phyloP scores from a whole-genome alignment of 768 basidiomycete species.

The Boletellus ananas region DNA sequence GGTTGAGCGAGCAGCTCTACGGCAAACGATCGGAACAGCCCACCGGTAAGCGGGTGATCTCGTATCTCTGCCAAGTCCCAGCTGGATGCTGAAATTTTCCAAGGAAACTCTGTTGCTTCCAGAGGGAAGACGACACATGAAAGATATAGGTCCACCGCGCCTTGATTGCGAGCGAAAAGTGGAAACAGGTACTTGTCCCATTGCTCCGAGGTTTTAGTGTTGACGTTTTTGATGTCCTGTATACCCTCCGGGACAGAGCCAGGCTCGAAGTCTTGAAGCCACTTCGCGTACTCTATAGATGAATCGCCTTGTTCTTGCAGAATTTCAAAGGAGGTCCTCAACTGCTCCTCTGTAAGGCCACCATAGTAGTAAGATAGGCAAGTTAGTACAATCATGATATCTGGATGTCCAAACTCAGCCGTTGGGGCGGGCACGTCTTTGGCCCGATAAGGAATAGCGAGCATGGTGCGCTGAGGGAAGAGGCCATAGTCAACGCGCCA shows the following conservation, averaged over 20 bases:
- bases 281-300: conserved; percentile 36
- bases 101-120: too few species aligned
- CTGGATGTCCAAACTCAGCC: conserved; percentile 51
- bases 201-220: conserved; percentile 36
- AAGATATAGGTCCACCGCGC: too few species aligned
- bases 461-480: conserved; percentile 35
- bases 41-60: neutral
- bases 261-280: conserved; percentile 24
- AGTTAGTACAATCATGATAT: conserved; percentile 41
- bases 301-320: conserved; percentile 41
- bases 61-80: conserved; percentile 26
- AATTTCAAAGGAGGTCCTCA: conserved; percentile 34
- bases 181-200: conserved; percentile 26
- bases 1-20: neutral
- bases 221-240: conserved; percentile 36
- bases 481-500: conserved; percentile 52
- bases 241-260: conserved; percentile 30
- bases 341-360: conserved; percentile 38
- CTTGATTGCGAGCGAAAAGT: conserved; percentile 34
- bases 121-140: too few species aligned
- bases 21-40: neutral
- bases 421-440: conserved; percentile 44
- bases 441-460: conserved; percentile 49
- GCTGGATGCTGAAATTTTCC: too few species aligned
- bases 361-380: conserved; percentile 47